Percentiles rank a stretch among this genome's conserved stretches.
These are phyloP conservation scores for Talaromyces sp. DNA, from an alignment of 2,329 filamentous ascomycete species.

Conservation along the genomic window DNA sequence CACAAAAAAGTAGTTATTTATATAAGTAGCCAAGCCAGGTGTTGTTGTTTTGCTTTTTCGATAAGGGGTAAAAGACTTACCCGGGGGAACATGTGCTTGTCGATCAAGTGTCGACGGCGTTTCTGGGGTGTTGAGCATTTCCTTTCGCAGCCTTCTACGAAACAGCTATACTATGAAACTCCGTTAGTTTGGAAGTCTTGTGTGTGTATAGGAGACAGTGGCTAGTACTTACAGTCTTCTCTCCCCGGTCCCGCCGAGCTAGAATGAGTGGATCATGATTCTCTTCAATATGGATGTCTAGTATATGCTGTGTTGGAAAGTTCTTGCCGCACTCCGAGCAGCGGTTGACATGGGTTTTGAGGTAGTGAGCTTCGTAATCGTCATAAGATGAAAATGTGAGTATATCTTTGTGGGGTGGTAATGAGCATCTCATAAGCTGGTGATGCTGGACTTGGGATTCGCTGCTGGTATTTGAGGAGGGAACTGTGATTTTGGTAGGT, in stretches of 20 bases:
- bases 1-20: background rate
- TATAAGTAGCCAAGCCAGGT: background rate
- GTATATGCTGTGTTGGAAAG: conserved; percentile 75
- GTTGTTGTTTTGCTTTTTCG: background rate
- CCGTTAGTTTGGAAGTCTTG: background rate
- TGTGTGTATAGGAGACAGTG: background rate
- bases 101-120: conserved; percentile 79
- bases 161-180: conserved; percentile 67
- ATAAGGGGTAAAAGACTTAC: conserved; percentile 26
- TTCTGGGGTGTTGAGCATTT: conserved; percentile 80
- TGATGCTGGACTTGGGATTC: conserved; percentile 20
- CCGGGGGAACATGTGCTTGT: conserved; percentile 87
- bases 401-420: conserved; percentile 71
- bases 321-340: conserved; percentile 82
- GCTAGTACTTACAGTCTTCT: conserved; percentile 63
- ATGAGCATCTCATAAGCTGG: conserved; percentile 67
- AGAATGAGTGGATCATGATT: conserved; percentile 78
- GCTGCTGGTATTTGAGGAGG: conserved; percentile 45
- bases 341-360: conserved; percentile 71
- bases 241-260: conserved; percentile 68
- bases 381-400: conserved; percentile 68
- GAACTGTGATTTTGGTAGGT: conserved; percentile 53
- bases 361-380: conserved; percentile 85
- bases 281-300: conserved; percentile 82
- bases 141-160: conserved; percentile 80